A percentile compares a stretch with the other conserved stretches of the same genome.
phyloP scores from a whole-genome alignment of 768 basidiomycete genomes.

The Lanmaoa rubissima region DNA sequence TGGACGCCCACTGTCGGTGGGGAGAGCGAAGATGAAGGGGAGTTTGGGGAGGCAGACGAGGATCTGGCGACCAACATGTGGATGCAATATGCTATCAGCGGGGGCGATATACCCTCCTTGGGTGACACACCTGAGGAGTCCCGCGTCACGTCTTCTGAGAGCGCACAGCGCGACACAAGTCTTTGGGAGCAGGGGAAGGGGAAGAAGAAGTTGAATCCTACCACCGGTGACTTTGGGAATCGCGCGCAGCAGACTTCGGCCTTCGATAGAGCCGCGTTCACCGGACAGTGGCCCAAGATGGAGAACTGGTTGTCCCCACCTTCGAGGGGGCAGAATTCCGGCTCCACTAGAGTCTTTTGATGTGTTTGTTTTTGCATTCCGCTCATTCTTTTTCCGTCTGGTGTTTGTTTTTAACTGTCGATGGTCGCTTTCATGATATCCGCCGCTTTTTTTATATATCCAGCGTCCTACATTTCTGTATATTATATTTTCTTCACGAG shows the following conservation, averaged over 20 bases:
- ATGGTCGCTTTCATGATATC: constrained; percentile 13
- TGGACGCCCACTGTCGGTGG: constrained; percentile 24
- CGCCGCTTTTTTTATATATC: constrained; percentile 2
- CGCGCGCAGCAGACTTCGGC: constrained; percentile 25
- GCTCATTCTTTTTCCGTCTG: neutral
- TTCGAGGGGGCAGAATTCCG: constrained; percentile 31
- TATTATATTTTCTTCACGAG: constrained; percentile 21
- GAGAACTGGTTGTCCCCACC: constrained; percentile 33
- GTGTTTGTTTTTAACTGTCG: neutral
- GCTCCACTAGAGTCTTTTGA: constrained; percentile 33
- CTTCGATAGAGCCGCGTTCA: constrained; percentile 28
- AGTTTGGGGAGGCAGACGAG: constrained; percentile 13
- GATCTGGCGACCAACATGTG: constrained; percentile 23
- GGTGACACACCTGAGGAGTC: constrained; percentile 5
- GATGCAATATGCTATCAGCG: constrained; percentile 32
- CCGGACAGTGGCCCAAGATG: constrained; percentile 36
- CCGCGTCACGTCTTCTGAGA: neutral
- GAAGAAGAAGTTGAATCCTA: constrained; percentile 20
- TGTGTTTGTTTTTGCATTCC: neutral
- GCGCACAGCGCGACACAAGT: constrained; percentile 4
- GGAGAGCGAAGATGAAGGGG: constrained; percentile 27
- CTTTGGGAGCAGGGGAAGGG: constrained; percentile 26
- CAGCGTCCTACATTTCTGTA: constrained; percentile 22
- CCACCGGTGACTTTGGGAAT: constrained; percentile 18
- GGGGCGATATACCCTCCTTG: constrained; percentile 19